These are phyloP conservation scores for Novakomyces olei DNA, from an alignment of 805 yeast species.

Conservation along the genomic window DNA sequence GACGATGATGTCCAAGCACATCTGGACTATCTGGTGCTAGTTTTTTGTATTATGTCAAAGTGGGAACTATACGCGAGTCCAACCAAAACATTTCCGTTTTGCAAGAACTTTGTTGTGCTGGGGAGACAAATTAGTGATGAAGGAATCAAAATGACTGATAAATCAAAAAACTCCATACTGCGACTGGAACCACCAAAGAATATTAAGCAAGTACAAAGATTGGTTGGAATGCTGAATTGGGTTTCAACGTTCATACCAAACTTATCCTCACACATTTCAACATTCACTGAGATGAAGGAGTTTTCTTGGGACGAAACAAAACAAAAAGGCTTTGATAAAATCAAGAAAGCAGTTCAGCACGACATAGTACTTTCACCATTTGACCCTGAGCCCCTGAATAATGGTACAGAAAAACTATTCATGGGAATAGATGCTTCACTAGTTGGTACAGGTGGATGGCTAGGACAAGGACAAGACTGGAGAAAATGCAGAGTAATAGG, in stretches of 20 bases:
- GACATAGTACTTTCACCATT: not conserved
- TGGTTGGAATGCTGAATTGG: constrained; percentile 2
- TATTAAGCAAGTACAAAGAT: constrained; percentile 2
- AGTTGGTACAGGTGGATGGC: constrained; percentile 1
- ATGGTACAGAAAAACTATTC: not conserved
- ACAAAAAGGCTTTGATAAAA: too few species aligned
- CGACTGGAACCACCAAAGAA: constrained; percentile 7
- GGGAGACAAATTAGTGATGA: constrained; percentile 4
- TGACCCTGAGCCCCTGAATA: too few species aligned
- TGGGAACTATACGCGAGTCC: constrained; percentile 5
- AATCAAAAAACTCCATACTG: constrained; percentile 1
- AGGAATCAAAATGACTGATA: constrained; percentile 5
- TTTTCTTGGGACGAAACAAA: too few species aligned
- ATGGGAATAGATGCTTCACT: constrained; percentile 8
- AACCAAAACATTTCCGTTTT: constrained; percentile 6
- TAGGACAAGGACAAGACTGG: constrained; percentile 2
- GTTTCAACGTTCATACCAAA: constrained; percentile 5
- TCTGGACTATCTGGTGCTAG: constrained; percentile 1
- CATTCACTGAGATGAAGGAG: too few species aligned
- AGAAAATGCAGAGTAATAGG: constrained; percentile 4
- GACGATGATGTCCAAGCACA: constrained; percentile 3
- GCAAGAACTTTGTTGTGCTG: constrained; percentile 3
- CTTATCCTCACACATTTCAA: too few species aligned
- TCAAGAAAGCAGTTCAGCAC: not conserved
- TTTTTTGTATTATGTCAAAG: not conserved